These are phyloP conservation scores for Annulohypoxylon bovei DNA, from an alignment of 495 filamentous ascomycete species.

Conservation along the genomic window DNA sequence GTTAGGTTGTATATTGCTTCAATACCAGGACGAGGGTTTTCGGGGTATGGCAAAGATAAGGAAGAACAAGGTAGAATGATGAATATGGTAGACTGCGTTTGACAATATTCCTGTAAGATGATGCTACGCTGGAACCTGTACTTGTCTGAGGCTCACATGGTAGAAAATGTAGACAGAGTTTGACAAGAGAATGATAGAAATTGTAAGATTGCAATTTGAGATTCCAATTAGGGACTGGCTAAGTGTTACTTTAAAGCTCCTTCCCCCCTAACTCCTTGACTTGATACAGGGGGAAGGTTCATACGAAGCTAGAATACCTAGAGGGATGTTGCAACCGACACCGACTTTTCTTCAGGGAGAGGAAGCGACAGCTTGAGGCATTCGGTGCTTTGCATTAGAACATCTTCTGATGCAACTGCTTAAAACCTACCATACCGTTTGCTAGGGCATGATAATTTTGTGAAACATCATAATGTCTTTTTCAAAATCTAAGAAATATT, in stretches of 20 bases:
- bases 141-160: constrained; percentile 9
- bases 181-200: neutral
- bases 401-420: too few species aligned
- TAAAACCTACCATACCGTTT: too few species aligned
- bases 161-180: neutral
- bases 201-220: neutral
- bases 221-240: neutral
- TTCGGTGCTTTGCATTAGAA: too few species aligned
- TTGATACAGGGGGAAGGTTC: neutral
- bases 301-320: neutral
- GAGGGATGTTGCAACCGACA: too few species aligned
- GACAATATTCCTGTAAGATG: constrained; percentile 11
- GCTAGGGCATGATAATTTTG: too few species aligned
- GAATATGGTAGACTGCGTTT: constrained; percentile 2
- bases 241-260: neutral
- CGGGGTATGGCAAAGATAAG: neutral
- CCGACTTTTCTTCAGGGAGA: too few species aligned
- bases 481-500: too few species aligned
- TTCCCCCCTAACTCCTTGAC: neutral
- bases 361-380: too few species aligned
- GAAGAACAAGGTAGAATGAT: neutral
- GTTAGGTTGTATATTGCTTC: neutral
- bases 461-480: too few species aligned
- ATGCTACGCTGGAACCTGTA: constrained; percentile 12
- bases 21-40: neutral